phyloP scores from a whole-genome alignment of 2,329 filamentous ascomycete genomes.

The Graphilbum ipis-grandicollis region DNA sequence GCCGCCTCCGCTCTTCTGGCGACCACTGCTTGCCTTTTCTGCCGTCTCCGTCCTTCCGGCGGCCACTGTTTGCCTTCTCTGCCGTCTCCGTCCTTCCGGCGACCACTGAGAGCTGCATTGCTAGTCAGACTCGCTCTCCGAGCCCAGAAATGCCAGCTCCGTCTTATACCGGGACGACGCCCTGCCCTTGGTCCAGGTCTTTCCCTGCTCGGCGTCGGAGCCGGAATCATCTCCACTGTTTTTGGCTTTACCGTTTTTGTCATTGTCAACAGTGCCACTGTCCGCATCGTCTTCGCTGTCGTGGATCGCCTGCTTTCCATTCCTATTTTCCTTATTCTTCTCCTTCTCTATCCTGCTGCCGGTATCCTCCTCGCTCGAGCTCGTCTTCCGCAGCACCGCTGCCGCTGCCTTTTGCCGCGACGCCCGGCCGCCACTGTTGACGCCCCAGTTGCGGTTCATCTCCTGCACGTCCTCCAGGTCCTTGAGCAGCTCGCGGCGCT shows the following conservation, averaged over 20 bases:
- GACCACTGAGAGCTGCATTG: too few relatives aligned
- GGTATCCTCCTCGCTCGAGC: slow-evolving; percentile 16
- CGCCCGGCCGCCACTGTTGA: slow-evolving; percentile 20
- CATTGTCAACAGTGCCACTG: slow-evolving; percentile 6
- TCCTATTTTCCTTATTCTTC: slow-evolving; percentile 12
- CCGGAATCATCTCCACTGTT: slow-evolving; percentile 15
- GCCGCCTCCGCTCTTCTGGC: too few relatives aligned
- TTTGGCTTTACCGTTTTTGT: slow-evolving; percentile 11
- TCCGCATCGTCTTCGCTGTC: slow-evolving; percentile 13
- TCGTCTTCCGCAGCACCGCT: slow-evolving; percentile 20
- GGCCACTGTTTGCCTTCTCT: too few relatives aligned
- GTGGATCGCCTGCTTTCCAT: slow-evolving; percentile 21
- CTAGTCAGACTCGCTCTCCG: slow-evolving; percentile 46
- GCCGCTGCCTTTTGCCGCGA: slow-evolving; percentile 5
- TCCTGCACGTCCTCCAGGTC: slow-evolving; percentile 76
- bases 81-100: too few relatives aligned
- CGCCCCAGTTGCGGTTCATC: slow-evolving; percentile 65
- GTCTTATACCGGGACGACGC: slow-evolving; percentile 21
- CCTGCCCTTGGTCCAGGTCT: slow-evolving; percentile 10
- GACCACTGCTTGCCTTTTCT: too few relatives aligned
- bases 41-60: too few relatives aligned
- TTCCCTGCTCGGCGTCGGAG: slow-evolving; percentile 3
- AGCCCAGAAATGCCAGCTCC: slow-evolving; percentile 45
- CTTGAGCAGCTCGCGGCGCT: slow-evolving; percentile 63
- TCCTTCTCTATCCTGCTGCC: not conserved